Evolutionary conservation across 306 rosid species (phyloP).

Genomic region (Cicer chorassanicum): DNA sequence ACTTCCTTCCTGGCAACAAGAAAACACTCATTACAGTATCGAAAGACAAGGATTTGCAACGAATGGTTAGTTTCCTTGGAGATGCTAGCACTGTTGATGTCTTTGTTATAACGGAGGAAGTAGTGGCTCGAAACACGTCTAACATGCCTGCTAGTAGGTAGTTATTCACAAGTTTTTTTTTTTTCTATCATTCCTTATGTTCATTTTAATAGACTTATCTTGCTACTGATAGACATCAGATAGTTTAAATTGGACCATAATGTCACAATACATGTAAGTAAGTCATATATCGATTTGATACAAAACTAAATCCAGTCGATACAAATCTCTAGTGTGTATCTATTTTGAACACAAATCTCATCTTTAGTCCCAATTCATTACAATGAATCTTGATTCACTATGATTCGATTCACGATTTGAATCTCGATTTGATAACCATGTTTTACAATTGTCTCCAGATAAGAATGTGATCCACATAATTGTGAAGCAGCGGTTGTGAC

Average conservation of each 20-base stretch:
- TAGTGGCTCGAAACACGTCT: conserved; percentile 65
- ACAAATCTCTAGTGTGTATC: neutral
- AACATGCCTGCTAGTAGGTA: conserved; percentile 94
- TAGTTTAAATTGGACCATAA: conserved; percentile 26
- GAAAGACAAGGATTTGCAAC: conserved; percentile 92
- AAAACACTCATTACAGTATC: conserved; percentile 89
- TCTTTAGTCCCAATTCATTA: neutral
- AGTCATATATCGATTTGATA: neutral
- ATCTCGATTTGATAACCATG: neutral
- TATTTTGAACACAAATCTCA: neutral
- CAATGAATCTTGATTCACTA: neutral
- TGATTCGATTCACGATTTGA: neutral
- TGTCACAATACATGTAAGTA: neutral
- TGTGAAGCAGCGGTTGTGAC: conserved; percentile 26
- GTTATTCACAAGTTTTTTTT: conserved; percentile 42
- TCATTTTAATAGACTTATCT: conserved; percentile 13
- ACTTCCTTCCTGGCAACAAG: conserved; percentile 91
- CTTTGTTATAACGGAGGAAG: conserved; percentile 75
- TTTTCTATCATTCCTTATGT: conserved; percentile 26
- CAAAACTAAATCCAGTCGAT: neutral
- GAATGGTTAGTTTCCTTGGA: conserved; percentile 83
- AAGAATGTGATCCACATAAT: conserved; percentile 13
- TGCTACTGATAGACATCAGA: conserved; percentile 1
- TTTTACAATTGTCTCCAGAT: conserved; percentile 31
- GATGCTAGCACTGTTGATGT: conserved; percentile 76